phyloP scores from a whole-genome alignment of 192 early-diverging fungal species.

The Coemansia guatemalensis region DNA sequence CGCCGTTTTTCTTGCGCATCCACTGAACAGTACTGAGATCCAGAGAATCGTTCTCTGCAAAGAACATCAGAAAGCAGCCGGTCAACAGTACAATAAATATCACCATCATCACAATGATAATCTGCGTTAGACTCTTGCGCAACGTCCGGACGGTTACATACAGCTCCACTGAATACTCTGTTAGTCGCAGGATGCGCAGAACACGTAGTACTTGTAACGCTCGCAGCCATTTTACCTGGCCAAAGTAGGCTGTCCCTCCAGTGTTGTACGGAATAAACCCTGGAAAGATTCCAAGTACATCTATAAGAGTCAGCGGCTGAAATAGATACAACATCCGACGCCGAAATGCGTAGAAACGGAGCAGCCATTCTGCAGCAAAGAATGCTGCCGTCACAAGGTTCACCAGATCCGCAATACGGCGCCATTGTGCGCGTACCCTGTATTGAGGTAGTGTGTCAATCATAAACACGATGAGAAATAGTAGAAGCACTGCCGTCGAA shows the following conservation, averaged over 20 bases:
- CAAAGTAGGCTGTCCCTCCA: slow-evolving; percentile 12
- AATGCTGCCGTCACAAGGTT: slow-evolving; percentile 39
- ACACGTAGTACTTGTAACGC: slow-evolving; percentile 44
- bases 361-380: slow-evolving; percentile 44
- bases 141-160: slow-evolving; percentile 49
- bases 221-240: slow-evolving; percentile 44
- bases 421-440: slow-evolving; percentile 33
- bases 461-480: slow-evolving; percentile 55
- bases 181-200: slow-evolving; percentile 41
- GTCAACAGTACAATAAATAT: slow-evolving; percentile 38
- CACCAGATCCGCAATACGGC: slow-evolving; percentile 24
- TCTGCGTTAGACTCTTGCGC: slow-evolving; percentile 41
- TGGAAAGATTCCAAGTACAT: slow-evolving; percentile 39
- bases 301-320: slow-evolving; percentile 39
- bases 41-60: slow-evolving; percentile 45
- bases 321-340: slow-evolving; percentile 22
- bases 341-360: slow-evolving; percentile 41
- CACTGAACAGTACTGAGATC: slow-evolving; percentile 28
- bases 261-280: slow-evolving; percentile 26
- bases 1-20: slow-evolving; percentile 45
- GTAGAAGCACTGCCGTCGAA: slow-evolving; percentile 39
- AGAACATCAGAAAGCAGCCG: slow-evolving; percentile 43
- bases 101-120: slow-evolving; percentile 42
- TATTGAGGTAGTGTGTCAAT: slow-evolving; percentile 52
- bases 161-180: slow-evolving; percentile 47